phyloP scores from a whole-genome alignment of 352 stramenopile species.

The Blastocystis sp. region DNA sequence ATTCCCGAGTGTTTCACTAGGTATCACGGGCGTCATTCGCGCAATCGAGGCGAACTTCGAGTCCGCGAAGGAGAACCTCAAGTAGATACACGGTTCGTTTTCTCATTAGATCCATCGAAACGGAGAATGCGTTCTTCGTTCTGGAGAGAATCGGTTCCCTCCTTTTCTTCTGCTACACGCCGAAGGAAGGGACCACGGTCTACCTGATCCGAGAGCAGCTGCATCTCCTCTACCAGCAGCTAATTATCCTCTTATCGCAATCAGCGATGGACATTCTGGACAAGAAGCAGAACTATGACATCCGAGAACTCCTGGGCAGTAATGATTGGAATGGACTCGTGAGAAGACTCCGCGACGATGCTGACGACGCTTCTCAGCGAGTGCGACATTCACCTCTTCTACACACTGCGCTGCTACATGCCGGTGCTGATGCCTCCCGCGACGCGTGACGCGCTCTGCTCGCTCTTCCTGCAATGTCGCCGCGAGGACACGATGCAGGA shows the following conservation, averaged over 20 bases:
- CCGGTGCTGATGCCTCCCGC: not conserved
- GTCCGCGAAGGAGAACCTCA: not conserved
- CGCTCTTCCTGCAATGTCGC: not conserved
- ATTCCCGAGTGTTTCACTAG: not conserved
- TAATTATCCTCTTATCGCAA: slow-evolving; percentile 16
- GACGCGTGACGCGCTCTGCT: not conserved
- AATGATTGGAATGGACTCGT: not conserved
- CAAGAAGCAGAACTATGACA: slow-evolving; percentile 45
- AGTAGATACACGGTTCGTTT: not conserved
- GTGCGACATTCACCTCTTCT: not conserved
- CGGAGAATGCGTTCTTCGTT: slow-evolving; percentile 9
- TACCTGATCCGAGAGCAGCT: slow-evolving; percentile 26
- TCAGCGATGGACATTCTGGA: not conserved
- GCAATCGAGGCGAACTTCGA: not conserved
- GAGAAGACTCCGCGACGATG: not conserved
- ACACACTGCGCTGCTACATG: slow-evolving; percentile 14
- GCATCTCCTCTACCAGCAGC: slow-evolving; percentile 41
- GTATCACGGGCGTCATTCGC: not conserved
- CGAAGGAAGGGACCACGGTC: slow-evolving; percentile 6
- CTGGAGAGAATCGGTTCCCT: slow-evolving; percentile 9
- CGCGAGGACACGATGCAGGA: not conserved
- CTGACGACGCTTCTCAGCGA: not conserved
- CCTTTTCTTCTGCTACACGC: slow-evolving; percentile 41
- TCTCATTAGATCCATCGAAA: not conserved
- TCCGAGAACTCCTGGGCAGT: slow-evolving; percentile 29